Base-by-base conservation (phyloP, 2,329 filamentous ascomycete species). In the Byssoonygena ceratinophila region DNA sequence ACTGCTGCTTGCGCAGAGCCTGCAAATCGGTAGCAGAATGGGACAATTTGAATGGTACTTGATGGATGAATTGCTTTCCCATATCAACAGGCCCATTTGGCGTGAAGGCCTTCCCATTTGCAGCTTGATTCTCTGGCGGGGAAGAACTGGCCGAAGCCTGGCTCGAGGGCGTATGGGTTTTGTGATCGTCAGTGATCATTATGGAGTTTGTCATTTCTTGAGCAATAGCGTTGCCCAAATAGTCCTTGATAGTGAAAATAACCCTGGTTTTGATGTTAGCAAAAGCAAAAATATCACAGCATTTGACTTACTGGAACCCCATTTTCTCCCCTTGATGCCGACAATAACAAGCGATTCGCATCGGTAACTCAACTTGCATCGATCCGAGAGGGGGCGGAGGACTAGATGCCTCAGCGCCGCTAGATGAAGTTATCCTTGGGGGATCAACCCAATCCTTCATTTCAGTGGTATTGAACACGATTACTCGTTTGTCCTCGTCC, bases 111-210 rank as follows among this genome's bases (percentile, higher is more conserved):
- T 68, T 68, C 51, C 70, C 65, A 50, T 69, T 71, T 14, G 74
- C 65, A 18, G 73, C 61, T 55, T 70, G 67, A 34, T 63, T 65
- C 57, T 71, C 68, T n/a, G 64, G 60, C 25, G 69, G 53, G 8
- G 64, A 61, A 32, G 68, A 62, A 11, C 60, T 67, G 12, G 67
- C 62, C 4, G 68, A 58, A 40, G 66, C 55, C 53, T 63, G 59
- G 47, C 61, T 71, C 53, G 61, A 66, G 58, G 74, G 69, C 47
- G 75, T 67, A 60, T 87, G 85, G 6, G 88, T 95, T 72, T 97
- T 97, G 73, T 97, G 91, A 63, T 98, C 91, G 65, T 98, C 91
- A 1, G 92, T 97, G 58, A 97, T 96, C 79, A 96, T 91, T 58
- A 97, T 94, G 0, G 88, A 86, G 52, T 84, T 82, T 18, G 87